Base-by-base conservation (phyloP, 495 filamentous ascomycete genomes). In the Aspergillus coremiiformis region DNA sequence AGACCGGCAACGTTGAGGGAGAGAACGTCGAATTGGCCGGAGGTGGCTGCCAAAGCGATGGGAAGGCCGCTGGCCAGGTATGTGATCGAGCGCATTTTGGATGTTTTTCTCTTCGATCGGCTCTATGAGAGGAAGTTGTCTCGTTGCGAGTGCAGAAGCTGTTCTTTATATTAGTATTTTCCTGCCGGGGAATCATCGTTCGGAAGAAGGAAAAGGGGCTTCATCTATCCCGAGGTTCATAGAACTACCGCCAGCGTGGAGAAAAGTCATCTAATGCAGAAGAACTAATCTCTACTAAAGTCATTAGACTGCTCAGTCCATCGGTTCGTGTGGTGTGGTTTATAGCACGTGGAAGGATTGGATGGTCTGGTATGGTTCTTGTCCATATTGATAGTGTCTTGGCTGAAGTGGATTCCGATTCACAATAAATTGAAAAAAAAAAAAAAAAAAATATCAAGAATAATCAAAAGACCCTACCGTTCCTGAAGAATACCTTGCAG, bases 1-100 rank as follows among this genome's bases (percentile, higher is more conserved):
- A 83, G 67, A 35, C 83, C 82, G 32, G 83, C 83, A 39, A 84
- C 77, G 53, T 83, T 84, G 66, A 80, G 78, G 47, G 70, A 69
- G 45, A 84, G 54, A 30, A 82, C 66, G 44, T 69, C 78, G 59
- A 85, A 74, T 32, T 53, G 45, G 35, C 66, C 64, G 11, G 47
- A 47, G 0, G 47, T 21, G n/a, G 53, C 53, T 3, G 53, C 52
- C 5, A 54, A 35, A 21, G 52, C 44, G 6, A 45, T 3, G 1
- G 29, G 44, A 10, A 47, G 29, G 11, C 44, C 37, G 19, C 37
- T 21, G 19, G 47, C 39, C 3, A 51, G 23, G 9, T 35, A 32
- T 9, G 43, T 23, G 24, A 27, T 45, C 6, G 23, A 30, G 23
- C 43, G 43, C 43, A 45, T 45, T 10, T n/a, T n/a, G n/a, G n/a